These are phyloP conservation scores for Phytophthora ramorum DNA, from an alignment of 352 stramenopile species.

Conservation along the genomic window DNA sequence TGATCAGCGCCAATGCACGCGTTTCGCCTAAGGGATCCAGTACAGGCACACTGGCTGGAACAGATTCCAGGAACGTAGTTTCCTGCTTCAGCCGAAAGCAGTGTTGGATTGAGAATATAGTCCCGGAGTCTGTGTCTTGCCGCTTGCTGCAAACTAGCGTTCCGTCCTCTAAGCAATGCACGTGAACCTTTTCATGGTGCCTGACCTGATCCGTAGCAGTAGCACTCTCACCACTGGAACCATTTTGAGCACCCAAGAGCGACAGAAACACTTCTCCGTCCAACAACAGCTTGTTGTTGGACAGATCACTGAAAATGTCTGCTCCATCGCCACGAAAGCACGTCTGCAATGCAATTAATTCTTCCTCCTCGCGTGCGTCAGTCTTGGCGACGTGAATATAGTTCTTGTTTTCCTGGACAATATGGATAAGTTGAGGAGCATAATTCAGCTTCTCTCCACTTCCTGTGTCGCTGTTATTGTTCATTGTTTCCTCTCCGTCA, in stretches of 20 bases:
- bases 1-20: constrained; percentile 38
- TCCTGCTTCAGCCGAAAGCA: constrained; percentile 48
- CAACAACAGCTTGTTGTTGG: constrained; percentile 40
- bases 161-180: constrained; percentile 49
- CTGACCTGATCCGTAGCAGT: neutral
- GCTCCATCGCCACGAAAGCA: constrained; percentile 34
- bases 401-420: constrained; percentile 41
- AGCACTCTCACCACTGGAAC: constrained; percentile 2
- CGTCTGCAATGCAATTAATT: constrained; percentile 43
- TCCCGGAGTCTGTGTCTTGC: constrained; percentile 3
- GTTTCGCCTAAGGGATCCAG: constrained; percentile 9
- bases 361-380: constrained; percentile 34
- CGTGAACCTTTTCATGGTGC: constrained; percentile 21
- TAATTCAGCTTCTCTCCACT: constrained; percentile 20
- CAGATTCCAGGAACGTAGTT: constrained; percentile 45
- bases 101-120: constrained; percentile 28
- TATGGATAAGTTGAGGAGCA: constrained; percentile 33
- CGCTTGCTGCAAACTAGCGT: constrained; percentile 39
- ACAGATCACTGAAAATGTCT: constrained; percentile 32
- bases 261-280: constrained; percentile 39
- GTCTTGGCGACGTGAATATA: constrained; percentile 37
- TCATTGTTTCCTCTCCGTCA: neutral
- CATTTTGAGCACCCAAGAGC: neutral
- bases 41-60: constrained; percentile 37
- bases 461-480: constrained; percentile 11